phyloP scores from a whole-genome alignment of 805 yeast species.

The Lipomyces sp. region DNA sequence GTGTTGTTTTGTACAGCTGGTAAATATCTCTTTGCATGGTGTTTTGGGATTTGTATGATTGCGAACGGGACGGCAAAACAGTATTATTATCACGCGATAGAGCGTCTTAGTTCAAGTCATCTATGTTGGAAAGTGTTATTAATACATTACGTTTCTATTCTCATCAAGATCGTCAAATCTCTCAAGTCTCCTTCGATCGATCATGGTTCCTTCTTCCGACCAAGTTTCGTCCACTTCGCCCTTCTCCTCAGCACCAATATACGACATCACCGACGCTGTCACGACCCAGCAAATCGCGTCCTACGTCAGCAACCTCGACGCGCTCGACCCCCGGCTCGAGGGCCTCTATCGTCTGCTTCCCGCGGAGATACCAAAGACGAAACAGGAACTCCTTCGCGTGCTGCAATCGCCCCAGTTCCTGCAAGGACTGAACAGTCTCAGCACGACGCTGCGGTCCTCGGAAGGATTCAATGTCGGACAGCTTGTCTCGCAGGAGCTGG shows the following conservation, averaged over 20 bases:
- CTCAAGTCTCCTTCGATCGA: conserved; percentile 19
- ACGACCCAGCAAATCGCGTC: conserved; percentile 10
- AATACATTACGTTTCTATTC: conserved; percentile 6
- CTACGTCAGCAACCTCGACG: conserved; percentile 11
- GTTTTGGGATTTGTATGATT: too few relatives aligned
- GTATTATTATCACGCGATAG: too few relatives aligned
- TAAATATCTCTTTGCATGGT: background rate
- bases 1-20: background rate
- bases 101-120: background rate
- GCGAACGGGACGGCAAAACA: too few relatives aligned
- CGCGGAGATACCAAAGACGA: conserved; percentile 40
- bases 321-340: conserved; percentile 38
- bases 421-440: conserved; percentile 44
- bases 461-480: conserved; percentile 46
- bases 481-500: conserved; percentile 49
- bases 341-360: conserved; percentile 46
- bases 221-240: background rate
- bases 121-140: background rate
- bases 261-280: conserved; percentile 20
- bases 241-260: conserved; percentile 16
- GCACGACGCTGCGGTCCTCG: conserved; percentile 42
- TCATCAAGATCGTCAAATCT: conserved; percentile 13
- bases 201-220: conserved; percentile 15
- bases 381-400: conserved; percentile 43
- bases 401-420: conserved; percentile 50